Evolutionary conservation across 495 filamentous ascomycete species (phyloP), one percentile per base, ranked within the genome.

Genomic region (Trichoderma orchidacearum): DNA sequence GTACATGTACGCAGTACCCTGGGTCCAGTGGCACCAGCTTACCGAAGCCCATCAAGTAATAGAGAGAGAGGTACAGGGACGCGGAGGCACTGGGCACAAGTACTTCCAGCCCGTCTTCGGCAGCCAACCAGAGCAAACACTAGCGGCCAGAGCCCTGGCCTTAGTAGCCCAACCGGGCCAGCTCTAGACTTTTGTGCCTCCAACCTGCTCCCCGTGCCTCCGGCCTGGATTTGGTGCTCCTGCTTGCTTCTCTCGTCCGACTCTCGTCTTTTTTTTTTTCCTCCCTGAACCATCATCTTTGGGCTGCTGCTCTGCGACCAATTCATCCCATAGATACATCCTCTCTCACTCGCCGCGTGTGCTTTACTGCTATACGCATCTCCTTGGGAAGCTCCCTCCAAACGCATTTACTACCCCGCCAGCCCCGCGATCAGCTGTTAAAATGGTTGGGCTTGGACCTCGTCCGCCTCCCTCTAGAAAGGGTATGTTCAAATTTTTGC

Each of bases 381-480:
- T 11, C 31, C 17, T 9, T 4, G 28, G 2, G 30, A n/a, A 27
- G 13, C 41, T 48, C 41, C 6, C 27, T n/a, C n/a, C n/a, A n/a
- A n/a, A n/a, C n/a, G n/a, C n/a, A n/a, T 48, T 48, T 28, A 30
- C 53, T 55, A 55, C 53, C 53, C 53, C 53, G 53, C 53, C 53
- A 55, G 12, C 53, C 53, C 53, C 53, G 51, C 51, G 30, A 36
- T 36, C 30, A 5, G 23, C 53, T n/a, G 32, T 35, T 9, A 88
- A 66, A 60, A 91, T 91, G 87, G 84, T 87, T 61, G 85, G 84
- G 66, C 66, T 86, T 61, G 84, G 83, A 66, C 85, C 87, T 57
- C 83, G 84, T 65, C 78, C 79, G 62, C 82, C 79, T 54, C 84
- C 83, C 48, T 86, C 85, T 72, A 85, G 86, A 62, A 89, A 85